Evolutionary conservation across 2,329 filamentous ascomycete species (phyloP), one percentile per base, ranked within the genome.

Genomic region (Neonectria faginata): DNA sequence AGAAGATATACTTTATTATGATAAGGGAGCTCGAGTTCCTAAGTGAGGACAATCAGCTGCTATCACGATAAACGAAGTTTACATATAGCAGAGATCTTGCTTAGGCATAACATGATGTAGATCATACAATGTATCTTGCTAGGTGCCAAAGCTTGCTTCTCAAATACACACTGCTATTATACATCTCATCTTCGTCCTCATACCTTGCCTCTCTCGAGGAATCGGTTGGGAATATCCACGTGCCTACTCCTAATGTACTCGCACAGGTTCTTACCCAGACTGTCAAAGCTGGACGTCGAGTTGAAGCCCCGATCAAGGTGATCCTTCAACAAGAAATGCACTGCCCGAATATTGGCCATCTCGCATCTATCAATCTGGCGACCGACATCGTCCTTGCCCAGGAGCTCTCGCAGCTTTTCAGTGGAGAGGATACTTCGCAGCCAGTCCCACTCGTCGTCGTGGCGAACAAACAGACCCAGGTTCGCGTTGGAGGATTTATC

Each of bases 401-500:
- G 70, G 8, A 81, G 68, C 51, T 72, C 72, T 14, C 77, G 70
- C 57, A 85, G 68, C 27, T 76, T 79, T 1, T 71, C 68, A 5
- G 73, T 72, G 0, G 78, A 83, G 66, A 85, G 74, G n/a, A 83
- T 52, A 5, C 69, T 74, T 20, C 81, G 75, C 11, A 83, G 69
- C 81, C 81, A 83, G 12, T 81, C 76, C 72, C 78, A 84, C 67
- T 83, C 81, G 54, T 83, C 79, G 2, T 74, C 73, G 54, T 78
- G 68, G 18, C 79, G 75, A 10, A 82, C 79, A 70, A 81, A 86
- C 61, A 83, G 76, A 3, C 81, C 81, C 14, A 81, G 73, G 63
- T 83, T 83, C 29, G 74, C 75, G 65, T 83, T 77, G 0, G 77
- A 76, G 0, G 77, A 79, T 66, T 83, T 83, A 60, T 83, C 82